A percentile compares a stretch with the other conserved stretches of the same genome.
phyloP scores from a whole-genome alignment of 176 grass and related monocot genomes.

The Bothriochloa decipiens region DNA sequence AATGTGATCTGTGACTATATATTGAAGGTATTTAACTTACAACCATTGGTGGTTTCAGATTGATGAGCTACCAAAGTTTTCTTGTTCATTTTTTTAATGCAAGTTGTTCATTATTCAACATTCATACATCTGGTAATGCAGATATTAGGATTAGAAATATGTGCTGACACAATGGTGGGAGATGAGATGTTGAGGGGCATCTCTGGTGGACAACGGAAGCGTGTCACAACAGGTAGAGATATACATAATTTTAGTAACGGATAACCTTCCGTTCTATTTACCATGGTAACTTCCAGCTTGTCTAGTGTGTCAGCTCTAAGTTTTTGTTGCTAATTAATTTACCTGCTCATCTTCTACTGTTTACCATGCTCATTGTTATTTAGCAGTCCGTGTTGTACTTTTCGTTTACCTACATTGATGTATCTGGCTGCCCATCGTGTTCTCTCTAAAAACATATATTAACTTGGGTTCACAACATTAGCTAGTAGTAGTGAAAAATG shows the following conservation, averaged over 20 bases:
- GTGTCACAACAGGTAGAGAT: constrained; percentile 88
- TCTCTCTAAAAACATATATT: not conserved
- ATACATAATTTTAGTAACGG: not conserved
- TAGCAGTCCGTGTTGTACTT: not conserved
- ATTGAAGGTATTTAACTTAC: constrained; percentile 66
- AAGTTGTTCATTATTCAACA: not conserved
- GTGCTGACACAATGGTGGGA: constrained; percentile 93
- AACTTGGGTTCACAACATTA: not conserved
- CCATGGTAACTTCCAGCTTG: not conserved
- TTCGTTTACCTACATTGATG: not conserved
- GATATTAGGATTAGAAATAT: constrained; percentile 88
- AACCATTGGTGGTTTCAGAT: not conserved
- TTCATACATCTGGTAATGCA: constrained; percentile 28
- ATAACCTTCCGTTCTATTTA: not conserved
- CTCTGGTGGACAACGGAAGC: constrained; percentile 88
- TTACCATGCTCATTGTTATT: not conserved
- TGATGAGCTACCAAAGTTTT: not conserved
- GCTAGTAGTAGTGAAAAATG: not conserved
- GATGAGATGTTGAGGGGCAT: constrained; percentile 91
- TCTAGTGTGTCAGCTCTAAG: not conserved
- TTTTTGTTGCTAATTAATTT: not conserved
- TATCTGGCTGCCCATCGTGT: not conserved
- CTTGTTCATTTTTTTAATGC: too few species aligned
- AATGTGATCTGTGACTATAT: constrained; percentile 86
- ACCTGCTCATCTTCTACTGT: not conserved